Conservation (phyloP, 1,284 basidiomycete genomes). For the Fomitopsis schrenkii region DNA sequence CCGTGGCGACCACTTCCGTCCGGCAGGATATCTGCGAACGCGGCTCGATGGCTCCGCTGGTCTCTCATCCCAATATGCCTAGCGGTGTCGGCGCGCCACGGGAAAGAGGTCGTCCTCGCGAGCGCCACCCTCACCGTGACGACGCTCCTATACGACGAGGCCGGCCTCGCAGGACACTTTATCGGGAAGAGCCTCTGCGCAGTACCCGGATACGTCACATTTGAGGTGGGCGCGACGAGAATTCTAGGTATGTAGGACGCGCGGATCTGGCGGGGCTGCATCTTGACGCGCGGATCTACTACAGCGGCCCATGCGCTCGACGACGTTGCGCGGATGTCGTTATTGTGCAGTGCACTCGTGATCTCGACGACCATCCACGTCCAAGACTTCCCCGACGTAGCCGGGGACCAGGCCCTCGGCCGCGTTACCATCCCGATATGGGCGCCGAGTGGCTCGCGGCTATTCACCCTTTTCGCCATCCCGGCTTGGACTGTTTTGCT, state of each 20-base stretch:
- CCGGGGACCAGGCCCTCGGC: constrained; percentile 27
- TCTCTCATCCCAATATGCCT: constrained; percentile 21
- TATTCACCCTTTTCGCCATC: constrained; percentile 21
- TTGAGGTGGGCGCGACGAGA: constrained; percentile 29
- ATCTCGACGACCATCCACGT: constrained; percentile 32
- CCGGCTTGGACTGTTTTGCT: constrained; percentile 26
- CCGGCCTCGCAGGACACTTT: constrained; percentile 20
- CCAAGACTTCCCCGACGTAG: constrained; percentile 33
- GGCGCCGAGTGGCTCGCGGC: constrained; percentile 25
- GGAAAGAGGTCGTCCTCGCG: constrained; percentile 17
- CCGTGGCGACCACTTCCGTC: constrained; percentile 33
- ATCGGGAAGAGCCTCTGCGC: constrained; percentile 29
- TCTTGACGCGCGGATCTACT: constrained; percentile 5
- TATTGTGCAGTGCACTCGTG: constrained; percentile 25
- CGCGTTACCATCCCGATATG: constrained; percentile 31
- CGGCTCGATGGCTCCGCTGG: constrained; percentile 29
- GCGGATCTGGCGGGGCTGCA: neutral
- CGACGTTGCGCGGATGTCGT: constrained; percentile 17
- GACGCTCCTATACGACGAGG: constrained; percentile 28
- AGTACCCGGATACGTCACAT: constrained; percentile 29
- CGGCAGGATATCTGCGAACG: constrained; percentile 21
- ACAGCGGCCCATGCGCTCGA: constrained; percentile 15
- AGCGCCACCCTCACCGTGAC: constrained; percentile 24
- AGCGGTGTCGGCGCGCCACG: constrained; percentile 19
- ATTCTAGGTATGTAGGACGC: constrained; percentile 22